phyloP scores from a whole-genome alignment of 2,329 filamentous ascomycete genomes.

The Stachybotrys chartarum region DNA sequence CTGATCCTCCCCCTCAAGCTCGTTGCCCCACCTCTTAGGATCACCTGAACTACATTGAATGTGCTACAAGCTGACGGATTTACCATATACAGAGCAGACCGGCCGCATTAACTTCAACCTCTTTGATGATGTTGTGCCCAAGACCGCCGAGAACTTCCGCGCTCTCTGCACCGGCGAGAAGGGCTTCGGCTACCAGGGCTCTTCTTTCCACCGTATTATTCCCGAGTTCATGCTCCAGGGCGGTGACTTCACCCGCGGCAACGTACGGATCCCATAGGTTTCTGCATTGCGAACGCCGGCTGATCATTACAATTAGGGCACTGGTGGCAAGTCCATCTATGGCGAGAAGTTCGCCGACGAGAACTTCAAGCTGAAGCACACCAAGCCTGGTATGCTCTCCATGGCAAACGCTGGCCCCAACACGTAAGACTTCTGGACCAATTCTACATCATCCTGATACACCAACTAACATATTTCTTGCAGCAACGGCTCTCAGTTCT shows the following conservation, averaged over 20 bases:
- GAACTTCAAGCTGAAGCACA: slow-evolving; percentile 78
- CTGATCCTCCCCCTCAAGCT: neutral
- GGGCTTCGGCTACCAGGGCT: slow-evolving; percentile 77
- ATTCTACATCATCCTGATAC: neutral
- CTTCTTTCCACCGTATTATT: slow-evolving; percentile 89
- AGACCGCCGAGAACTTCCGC: slow-evolving; percentile 80
- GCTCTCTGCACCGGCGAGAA: slow-evolving; percentile 75
- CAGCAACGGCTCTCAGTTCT: slow-evolving; percentile 98
- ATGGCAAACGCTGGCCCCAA: slow-evolving; percentile 96
- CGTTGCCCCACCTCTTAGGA: neutral
- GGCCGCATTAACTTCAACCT: slow-evolving; percentile 87
- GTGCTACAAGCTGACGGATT: slow-evolving; percentile 10
- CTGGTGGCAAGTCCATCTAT: slow-evolving; percentile 90
- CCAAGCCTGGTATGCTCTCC: slow-evolving; percentile 70
- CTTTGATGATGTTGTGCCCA: slow-evolving; percentile 79
- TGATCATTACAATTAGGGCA: slow-evolving; percentile 51
- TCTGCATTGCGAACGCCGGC: neutral
- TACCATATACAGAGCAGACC: slow-evolving; percentile 48
- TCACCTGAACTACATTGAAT: neutral
- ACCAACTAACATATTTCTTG: slow-evolving; percentile 28
- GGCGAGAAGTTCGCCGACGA: slow-evolving; percentile 91
- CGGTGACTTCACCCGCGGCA: slow-evolving; percentile 88
- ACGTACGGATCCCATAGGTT: slow-evolving; percentile 51
- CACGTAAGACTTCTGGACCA: slow-evolving; percentile 52
- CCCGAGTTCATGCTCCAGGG: slow-evolving; percentile 93